A percentile compares a stretch with the other conserved stretches of the same genome.
These are phyloP conservation scores for Cytospora paraplurivora DNA, from an alignment of 2,329 filamentous ascomycete species.

Conservation along the genomic window DNA sequence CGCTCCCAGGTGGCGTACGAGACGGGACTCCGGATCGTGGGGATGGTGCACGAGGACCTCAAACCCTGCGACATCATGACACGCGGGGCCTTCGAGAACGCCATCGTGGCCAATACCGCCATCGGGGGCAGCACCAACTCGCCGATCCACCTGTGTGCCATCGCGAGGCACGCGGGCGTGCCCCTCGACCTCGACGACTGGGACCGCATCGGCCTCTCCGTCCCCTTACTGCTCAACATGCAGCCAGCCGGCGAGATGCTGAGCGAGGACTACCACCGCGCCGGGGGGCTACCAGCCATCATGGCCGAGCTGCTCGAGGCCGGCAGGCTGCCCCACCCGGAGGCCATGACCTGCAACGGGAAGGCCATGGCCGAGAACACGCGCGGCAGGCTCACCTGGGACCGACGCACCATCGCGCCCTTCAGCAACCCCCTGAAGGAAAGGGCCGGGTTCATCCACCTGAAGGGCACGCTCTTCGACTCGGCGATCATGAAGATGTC, in stretches of 20 bases:
- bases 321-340: constrained; percentile 33
- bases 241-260: constrained; percentile 54
- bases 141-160: constrained; percentile 56
- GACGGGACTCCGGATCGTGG: constrained; percentile 51
- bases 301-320: constrained; percentile 55
- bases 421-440: constrained; percentile 49
- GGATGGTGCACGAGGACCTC: constrained; percentile 50
- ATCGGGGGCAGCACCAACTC: constrained; percentile 61
- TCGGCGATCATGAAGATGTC: constrained; percentile 57
- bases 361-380: constrained; percentile 47
- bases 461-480: constrained; percentile 50
- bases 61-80: constrained; percentile 59
- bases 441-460: constrained; percentile 54
- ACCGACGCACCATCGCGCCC: constrained; percentile 48
- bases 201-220: constrained; percentile 51
- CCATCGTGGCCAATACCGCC: constrained; percentile 55
- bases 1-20: constrained; percentile 50
- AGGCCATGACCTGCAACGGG: constrained; percentile 50
- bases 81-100: constrained; percentile 57
- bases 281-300: constrained; percentile 40
- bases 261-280: constrained; percentile 28
- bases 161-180: constrained; percentile 57
- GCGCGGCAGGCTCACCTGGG: constrained; percentile 49
- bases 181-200: constrained; percentile 54
- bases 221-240: constrained; percentile 57